These are phyloP conservation scores for Aureobasidium musti DNA, from an alignment of 2,329 filamentous ascomycete species.

Conservation along the genomic window DNA sequence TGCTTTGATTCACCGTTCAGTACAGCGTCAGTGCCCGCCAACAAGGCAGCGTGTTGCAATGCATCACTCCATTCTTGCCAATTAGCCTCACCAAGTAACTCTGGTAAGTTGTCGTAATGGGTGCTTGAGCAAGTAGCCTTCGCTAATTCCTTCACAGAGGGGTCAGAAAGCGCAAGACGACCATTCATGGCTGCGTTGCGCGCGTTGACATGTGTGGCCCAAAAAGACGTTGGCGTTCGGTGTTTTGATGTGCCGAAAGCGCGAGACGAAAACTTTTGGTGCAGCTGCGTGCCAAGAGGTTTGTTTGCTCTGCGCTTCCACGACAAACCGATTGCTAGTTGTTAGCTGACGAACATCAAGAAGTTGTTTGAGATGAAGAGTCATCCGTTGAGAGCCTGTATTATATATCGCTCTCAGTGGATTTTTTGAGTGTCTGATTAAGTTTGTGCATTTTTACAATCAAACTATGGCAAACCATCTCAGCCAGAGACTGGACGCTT, in stretches of 20 bases:
- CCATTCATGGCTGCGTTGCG: background rate
- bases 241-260: constrained; percentile 13
- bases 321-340: background rate
- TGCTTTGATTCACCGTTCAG: background rate
- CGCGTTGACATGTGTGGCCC: background rate
- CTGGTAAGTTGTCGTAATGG: too few relatives aligned
- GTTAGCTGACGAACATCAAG: background rate
- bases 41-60: background rate
- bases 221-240: background rate
- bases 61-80: constrained; percentile 8
- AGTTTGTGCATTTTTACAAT: background rate
- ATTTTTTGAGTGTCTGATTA: background rate
- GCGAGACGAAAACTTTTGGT: background rate
- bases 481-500: background rate
- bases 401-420: background rate
- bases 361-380: background rate
- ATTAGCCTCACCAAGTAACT: background rate
- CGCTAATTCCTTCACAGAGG: background rate
- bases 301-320: background rate
- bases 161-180: constrained; percentile 7
- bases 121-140: background rate
- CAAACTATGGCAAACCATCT: background rate
- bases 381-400: background rate
- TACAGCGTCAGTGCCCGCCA: background rate
- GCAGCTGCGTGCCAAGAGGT: background rate